These are phyloP conservation scores for Alternaria panax DNA, from an alignment of 2,329 filamentous ascomycete genomes.

Conservation along the genomic window DNA sequence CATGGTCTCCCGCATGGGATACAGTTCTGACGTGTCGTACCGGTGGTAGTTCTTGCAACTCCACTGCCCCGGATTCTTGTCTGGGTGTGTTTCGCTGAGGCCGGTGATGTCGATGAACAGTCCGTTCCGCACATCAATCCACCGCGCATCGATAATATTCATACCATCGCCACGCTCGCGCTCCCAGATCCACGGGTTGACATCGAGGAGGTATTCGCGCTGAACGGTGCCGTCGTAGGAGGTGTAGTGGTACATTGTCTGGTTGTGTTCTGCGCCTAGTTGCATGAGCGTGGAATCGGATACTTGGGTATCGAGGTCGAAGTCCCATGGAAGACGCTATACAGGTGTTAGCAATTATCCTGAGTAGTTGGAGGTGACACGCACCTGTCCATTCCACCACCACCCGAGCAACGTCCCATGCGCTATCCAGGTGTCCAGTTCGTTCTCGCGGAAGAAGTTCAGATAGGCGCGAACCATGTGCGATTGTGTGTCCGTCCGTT, in stretches of 20 bases:
- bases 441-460: conserved; percentile 67
- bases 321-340: conserved; percentile 81
- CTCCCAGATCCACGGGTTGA: conserved; percentile 74
- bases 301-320: conserved; percentile 84
- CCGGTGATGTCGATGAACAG: conserved; percentile 86
- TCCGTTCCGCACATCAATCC: conserved; percentile 78
- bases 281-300: conserved; percentile 70
- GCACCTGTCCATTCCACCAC: conserved; percentile 81
- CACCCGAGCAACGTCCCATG: conserved; percentile 85
- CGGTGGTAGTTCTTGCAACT: conserved; percentile 82
- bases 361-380: neutral
- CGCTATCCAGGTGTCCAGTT: conserved; percentile 83
- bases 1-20: conserved; percentile 74
- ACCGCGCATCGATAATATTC: conserved; percentile 85
- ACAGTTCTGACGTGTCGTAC: conserved; percentile 75
- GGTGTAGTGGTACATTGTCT: conserved; percentile 63
- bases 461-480: conserved; percentile 80
- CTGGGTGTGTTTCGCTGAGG: conserved; percentile 70
- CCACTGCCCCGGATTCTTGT: conserved; percentile 69
- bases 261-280: conserved; percentile 72
- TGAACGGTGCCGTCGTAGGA: conserved; percentile 48
- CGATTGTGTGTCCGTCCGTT: conserved; percentile 70
- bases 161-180: conserved; percentile 69
- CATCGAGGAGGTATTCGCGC: conserved; percentile 73
- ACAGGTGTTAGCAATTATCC: conserved; percentile 33